Base-by-base conservation (phyloP, 1,139 yeast genomes). In the Lizanozyma gosingica region DNA sequence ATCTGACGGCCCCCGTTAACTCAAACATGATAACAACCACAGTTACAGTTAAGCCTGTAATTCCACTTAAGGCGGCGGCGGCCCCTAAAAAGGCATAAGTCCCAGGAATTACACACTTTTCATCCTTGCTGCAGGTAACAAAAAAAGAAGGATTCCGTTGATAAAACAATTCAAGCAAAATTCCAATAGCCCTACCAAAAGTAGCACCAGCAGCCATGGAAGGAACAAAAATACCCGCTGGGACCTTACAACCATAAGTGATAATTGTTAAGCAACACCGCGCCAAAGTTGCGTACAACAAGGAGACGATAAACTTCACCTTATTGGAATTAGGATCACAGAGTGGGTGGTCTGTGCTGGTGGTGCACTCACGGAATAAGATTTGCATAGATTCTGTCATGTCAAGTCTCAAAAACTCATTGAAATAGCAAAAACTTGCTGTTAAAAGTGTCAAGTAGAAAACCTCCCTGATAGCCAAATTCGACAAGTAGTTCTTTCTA, bases 51-150 rank as follows among this genome's bases (percentile, higher is more conserved):
- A 94, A 65, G 50, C 92, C 86, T 0, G 98, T 92, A 16, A 88
- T 87, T 3, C 98, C 98, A 56, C 95, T 82, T 38, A 94, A 68
- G 0, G 96, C 88, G 1, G 97, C 94, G 1, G 94, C 97, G 0
- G 98, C 97, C 2, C 98, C 99, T n/a, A 94, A 73, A 45, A 94
- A 82, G 0, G 98, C 95, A 59, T 90, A 92, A 0, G 94, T 87
- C 0, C 97, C 97, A 0, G 97, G 94, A 2, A 90, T 85, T 17
- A 90, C 76, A 53, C 95, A 86, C 32, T 62, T 66, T 0, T 62
- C 71, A 6, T 50, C 57, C 15, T 1, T 53, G 42, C 40, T 41
- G 75, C 65, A 33, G 71, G 45, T 51, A 84, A 84, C 3, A 76
- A 43, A 3, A 54, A 41, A 2, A 73, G 60, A 9, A 0, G 73